Evolutionary conservation across 2,329 filamentous ascomycete species (phyloP).

Genomic region (Neofusicoccum ribis): DNA sequence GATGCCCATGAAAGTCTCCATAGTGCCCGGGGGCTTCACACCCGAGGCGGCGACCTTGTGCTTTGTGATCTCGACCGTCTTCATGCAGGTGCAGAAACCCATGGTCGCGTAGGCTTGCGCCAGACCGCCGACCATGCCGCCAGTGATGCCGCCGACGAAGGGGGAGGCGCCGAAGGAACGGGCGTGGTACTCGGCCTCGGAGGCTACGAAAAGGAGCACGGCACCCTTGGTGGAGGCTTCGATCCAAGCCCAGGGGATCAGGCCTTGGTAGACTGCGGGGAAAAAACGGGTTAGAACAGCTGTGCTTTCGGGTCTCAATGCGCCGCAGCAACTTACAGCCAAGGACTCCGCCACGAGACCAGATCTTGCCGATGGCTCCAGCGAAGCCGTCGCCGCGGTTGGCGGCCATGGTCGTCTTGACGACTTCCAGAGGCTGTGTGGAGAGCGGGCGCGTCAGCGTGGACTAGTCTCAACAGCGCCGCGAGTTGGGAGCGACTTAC

Average conservation of each 20-base stretch:
- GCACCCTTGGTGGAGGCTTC: conserved; percentile 99
- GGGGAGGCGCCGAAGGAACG: conserved; percentile 78
- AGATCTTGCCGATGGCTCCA: conserved; percentile 80
- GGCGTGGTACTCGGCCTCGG: conserved; percentile 95
- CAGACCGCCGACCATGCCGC: conserved; percentile 91
- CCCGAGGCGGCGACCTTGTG: conserved; percentile 87
- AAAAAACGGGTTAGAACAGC: conserved; percentile 3
- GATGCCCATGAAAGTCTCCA: conserved; percentile 94
- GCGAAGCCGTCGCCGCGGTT: conserved; percentile 87
- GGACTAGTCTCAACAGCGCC: background rate
- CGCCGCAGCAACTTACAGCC: conserved; percentile 71
- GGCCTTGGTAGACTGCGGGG: conserved; percentile 88
- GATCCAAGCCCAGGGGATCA: conserved; percentile 99
- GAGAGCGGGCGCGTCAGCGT: conserved; percentile 42
- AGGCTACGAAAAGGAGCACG: conserved; percentile 97
- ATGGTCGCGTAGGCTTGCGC: conserved; percentile 99
- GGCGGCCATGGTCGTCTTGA: conserved; percentile 99
- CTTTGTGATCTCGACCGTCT: conserved; percentile 99
- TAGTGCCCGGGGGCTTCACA: conserved; percentile 83
- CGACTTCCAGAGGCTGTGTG: conserved; percentile 87
- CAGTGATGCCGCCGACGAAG: conserved; percentile 84
- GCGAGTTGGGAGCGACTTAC: conserved; percentile 36
- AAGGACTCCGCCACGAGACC: conserved; percentile 87
- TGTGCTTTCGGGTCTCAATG: background rate
- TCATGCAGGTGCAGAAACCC: conserved; percentile 99